Conservation (phyloP, 495 filamentous ascomycete genomes). For the Penicilliopsis zonata region DNA sequence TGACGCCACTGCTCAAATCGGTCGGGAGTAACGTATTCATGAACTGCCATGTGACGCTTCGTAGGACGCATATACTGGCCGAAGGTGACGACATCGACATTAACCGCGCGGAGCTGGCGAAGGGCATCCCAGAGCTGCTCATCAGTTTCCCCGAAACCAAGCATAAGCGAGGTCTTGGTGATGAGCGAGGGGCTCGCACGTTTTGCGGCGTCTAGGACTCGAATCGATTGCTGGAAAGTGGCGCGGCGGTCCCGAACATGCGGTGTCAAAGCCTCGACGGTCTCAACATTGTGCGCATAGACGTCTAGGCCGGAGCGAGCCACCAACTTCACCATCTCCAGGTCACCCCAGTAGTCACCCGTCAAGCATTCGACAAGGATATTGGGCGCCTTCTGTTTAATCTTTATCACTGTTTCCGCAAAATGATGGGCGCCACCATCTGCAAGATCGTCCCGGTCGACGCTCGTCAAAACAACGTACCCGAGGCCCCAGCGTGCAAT, state of each 20-base stretch:
- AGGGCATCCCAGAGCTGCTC: constrained; percentile 76
- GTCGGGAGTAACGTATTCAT: constrained; percentile 84
- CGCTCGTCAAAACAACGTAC: constrained; percentile 87
- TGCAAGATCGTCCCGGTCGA: constrained; percentile 82
- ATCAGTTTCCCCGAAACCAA: constrained; percentile 87
- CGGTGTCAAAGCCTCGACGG: constrained; percentile 80
- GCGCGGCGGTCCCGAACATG: constrained; percentile 83
- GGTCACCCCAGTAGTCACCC: constrained; percentile 73
- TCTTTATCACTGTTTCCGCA: constrained; percentile 86
- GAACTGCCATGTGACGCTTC: constrained; percentile 92
- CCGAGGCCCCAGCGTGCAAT: constrained; percentile 86
- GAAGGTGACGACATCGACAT: constrained; percentile 93
- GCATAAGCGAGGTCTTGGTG: constrained; percentile 96
- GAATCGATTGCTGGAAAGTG: constrained; percentile 74
- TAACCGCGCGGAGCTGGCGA: constrained; percentile 60
- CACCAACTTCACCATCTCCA: constrained; percentile 72
- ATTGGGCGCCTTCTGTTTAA: constrained; percentile 76
- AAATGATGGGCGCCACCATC: constrained; percentile 88
- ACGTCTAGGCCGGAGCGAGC: constrained; percentile 86
- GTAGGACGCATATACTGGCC: constrained; percentile 99
- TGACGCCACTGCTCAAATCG: constrained; percentile 84
- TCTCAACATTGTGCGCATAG: constrained; percentile 96
- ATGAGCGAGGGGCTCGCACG: constrained; percentile 60
- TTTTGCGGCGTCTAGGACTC: constrained; percentile 76
- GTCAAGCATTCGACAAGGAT: constrained; percentile 95